Evolutionary conservation across 768 basidiomycete species (phyloP).

Genomic region (Leccinellum albellum): DNA sequence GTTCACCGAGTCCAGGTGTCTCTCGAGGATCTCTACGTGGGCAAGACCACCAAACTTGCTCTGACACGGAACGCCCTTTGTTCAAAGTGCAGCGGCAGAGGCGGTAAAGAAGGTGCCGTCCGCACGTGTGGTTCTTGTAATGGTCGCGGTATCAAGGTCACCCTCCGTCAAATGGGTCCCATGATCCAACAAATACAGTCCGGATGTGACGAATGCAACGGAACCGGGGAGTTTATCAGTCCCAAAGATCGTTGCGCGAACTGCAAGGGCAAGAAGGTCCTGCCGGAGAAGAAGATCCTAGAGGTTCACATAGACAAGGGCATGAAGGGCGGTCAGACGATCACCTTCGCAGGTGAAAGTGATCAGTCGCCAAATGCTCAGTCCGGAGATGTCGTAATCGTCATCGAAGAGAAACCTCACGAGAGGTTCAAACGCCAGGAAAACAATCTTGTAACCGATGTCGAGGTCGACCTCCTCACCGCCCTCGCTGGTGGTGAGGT

Average conservation of each 20-base stretch:
- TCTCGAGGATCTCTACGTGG: constrained; percentile 98
- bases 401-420: constrained; percentile 90
- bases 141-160: constrained; percentile 89
- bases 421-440: constrained; percentile 85
- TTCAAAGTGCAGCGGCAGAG: constrained; percentile 89
- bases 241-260: constrained; percentile 84
- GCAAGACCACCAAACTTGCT: constrained; percentile 97
- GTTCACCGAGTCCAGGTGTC: constrained; percentile 94
- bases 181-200: constrained; percentile 99
- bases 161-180: constrained; percentile 95
- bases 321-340: constrained; percentile 92
- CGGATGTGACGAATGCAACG: constrained; percentile 88
- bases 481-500: constrained; percentile 92
- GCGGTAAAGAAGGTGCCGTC: constrained; percentile 96
- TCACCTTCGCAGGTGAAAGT: constrained; percentile 85
- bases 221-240: constrained; percentile 94
- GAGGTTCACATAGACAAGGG: constrained; percentile 99
- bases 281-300: constrained; percentile 92
- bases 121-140: constrained; percentile 70
- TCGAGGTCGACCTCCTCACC: constrained; percentile 91
- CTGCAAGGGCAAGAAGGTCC: constrained; percentile 94
- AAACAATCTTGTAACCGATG: constrained; percentile 79
- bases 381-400: constrained; percentile 92
- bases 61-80: constrained; percentile 95
- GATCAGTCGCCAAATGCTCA: constrained; percentile 87